Percentiles rank a stretch among this genome's conserved stretches.
These are phyloP conservation scores for Rachicladosporium sp. DNA, from an alignment of 2,329 filamentous ascomycete species.

Conservation along the genomic window DNA sequence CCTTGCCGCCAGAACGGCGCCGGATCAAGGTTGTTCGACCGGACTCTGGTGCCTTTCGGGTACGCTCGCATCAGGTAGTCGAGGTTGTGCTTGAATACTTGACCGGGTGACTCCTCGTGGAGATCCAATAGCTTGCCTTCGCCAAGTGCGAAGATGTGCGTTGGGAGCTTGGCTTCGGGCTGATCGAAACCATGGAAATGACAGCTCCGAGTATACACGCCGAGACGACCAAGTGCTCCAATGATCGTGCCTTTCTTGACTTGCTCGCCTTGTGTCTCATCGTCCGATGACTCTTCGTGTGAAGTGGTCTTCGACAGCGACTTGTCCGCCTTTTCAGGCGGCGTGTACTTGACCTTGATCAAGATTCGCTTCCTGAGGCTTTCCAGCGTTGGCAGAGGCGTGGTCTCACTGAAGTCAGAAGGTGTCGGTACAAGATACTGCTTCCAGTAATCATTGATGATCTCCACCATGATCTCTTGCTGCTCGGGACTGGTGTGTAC, in stretches of 20 bases:
- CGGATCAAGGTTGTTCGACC: conserved; percentile 78
- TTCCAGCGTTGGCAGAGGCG: conserved; percentile 51
- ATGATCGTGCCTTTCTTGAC: conserved; percentile 50
- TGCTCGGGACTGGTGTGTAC: conserved; percentile 73
- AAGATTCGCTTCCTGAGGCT: conserved; percentile 66
- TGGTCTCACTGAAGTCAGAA: conserved; percentile 33
- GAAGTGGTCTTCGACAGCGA: conserved; percentile 12
- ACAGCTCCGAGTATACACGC: conserved; percentile 77
- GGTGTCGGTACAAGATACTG: conserved; percentile 56
- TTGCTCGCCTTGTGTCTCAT: conserved; percentile 25
- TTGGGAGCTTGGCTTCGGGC: conserved; percentile 43
- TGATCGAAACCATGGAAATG: conserved; percentile 63
- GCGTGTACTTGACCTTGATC: conserved; percentile 38
- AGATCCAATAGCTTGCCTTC: conserved; percentile 55
- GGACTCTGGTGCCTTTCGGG: conserved; percentile 67
- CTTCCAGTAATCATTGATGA: conserved; percentile 83
- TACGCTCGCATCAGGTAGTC: conserved; percentile 78
- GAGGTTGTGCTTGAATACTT: conserved; percentile 70
- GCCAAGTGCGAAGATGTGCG: conserved; percentile 52
- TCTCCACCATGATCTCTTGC: conserved; percentile 82
- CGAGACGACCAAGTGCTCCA: conserved; percentile 58
- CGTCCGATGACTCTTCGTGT: conserved; percentile 22
- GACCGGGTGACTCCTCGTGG: conserved; percentile 39
- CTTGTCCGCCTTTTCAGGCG: conserved; percentile 21
- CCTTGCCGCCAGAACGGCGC: conserved; percentile 76